Percentiles rank a stretch among this genome's conserved stretches.
Evolutionary conservation across 495 filamentous ascomycete genomes (phyloP).

Genomic region (Baudoinia panamericana): DNA sequence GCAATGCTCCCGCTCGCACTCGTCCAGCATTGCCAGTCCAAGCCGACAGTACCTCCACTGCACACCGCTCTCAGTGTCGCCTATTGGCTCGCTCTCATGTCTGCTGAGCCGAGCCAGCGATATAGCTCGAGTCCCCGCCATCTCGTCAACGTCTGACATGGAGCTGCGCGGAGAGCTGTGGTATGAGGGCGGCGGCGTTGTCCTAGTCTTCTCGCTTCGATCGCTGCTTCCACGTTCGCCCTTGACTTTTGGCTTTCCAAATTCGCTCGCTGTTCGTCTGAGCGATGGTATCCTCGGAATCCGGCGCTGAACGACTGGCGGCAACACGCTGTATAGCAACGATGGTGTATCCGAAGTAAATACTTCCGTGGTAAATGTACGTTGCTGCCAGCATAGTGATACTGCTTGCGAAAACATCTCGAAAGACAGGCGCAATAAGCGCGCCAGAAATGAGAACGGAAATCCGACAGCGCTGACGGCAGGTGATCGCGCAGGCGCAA

Average conservation of each 20-base stretch:
- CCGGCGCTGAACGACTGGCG: background rate
- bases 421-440: too few species aligned
- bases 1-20: constrained; percentile 29
- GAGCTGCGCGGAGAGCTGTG: background rate
- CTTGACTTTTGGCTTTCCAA: background rate
- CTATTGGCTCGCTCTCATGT: too few species aligned
- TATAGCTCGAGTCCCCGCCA: too few species aligned
- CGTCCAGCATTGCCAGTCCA: constrained; percentile 31
- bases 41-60: constrained; percentile 37
- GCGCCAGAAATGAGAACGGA: too few species aligned
- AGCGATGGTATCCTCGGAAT: background rate
- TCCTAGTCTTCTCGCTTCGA: background rate
- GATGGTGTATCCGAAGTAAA: background rate
- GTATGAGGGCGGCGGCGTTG: constrained; percentile 4
- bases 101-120: too few species aligned
- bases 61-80: constrained; percentile 25
- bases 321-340: background rate
- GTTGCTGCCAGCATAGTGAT: background rate
- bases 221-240: background rate
- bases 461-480: too few species aligned
- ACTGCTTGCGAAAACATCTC: background rate
- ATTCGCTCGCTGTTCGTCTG: background rate
- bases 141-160: background rate
- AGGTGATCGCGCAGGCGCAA: too few species aligned
- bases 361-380: too few species aligned